Evolutionary conservation across 2,329 filamentous ascomycete species (phyloP), one percentile per base, ranked within the genome.

Genomic region (Ceratocystis cubensis): DNA sequence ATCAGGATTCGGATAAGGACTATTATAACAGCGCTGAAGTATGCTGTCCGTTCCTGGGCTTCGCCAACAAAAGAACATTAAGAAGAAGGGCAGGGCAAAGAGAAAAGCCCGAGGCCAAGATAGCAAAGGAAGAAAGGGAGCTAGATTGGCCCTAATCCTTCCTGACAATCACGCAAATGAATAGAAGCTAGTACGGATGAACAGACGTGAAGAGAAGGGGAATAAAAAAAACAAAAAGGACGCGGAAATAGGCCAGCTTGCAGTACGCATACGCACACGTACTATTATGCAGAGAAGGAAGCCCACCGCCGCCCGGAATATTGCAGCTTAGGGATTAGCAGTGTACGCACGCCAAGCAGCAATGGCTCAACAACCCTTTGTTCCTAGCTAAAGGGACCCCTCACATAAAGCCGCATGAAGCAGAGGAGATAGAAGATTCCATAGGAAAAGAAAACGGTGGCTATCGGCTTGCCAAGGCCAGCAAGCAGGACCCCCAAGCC

Each of bases 1-100:
- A 37, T 59, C 56, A 59, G 56, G 56, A 59, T 59, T 25, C 28
- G 56, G 25, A 33, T 33, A 59, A 59, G 56, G 30, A 5, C 30
- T 59, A 6, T 25, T 59, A 59, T 59, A 59, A 3, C 56, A 59
- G 56, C 25, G 28, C 56, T 33, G 30, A 59, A 37, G 33, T 37
- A 33, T 59, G 15, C n/a, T 37, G 28, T 28, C 28, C n/a, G 56
- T 59, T 59, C 56, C 56, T 59, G 15, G 56, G 15, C 56, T 37
- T 37, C 3, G 5, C 30, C 6, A n/a, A 59, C 56, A 33, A 59
- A 59, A 33, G 15, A 59, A n/a, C 25, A 59, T 33, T 17, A 20
- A 37, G 28, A 37, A 7, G n/a, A 59, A 30, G 25, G 25, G 5
- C 15, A 37, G 28, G 48, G 48, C 48, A 10, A 20, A 50, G n/a